These are phyloP conservation scores for Marasmius tenuissimus DNA, from an alignment of 1,284 basidiomycete genomes.

Conservation along the genomic window DNA sequence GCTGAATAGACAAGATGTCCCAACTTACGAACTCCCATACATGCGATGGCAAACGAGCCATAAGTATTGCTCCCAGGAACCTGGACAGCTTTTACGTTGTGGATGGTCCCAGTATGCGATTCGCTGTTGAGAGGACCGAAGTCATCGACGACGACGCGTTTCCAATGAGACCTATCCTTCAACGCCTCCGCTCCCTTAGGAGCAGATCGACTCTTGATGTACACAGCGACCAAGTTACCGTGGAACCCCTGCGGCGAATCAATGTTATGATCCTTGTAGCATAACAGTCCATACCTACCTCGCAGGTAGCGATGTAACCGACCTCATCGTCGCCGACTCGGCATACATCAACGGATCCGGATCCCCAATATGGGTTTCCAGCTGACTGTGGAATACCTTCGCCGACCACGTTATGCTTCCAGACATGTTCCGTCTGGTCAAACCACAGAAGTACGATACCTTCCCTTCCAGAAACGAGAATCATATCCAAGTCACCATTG, in stretches of 20 bases:
- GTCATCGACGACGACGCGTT: conserved; percentile 23
- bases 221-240: conserved; percentile 28
- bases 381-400: conserved; percentile 16
- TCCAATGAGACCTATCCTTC: conserved; percentile 20
- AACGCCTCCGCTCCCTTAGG: conserved; percentile 17
- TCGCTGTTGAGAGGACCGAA: conserved; percentile 24
- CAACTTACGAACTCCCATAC: conserved; percentile 16
- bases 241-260: conserved; percentile 24
- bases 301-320: conserved; percentile 28
- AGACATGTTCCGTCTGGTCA: conserved; percentile 6
- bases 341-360: conserved; percentile 24
- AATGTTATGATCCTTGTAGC: conserved; percentile 3
- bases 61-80: conserved; percentile 15
- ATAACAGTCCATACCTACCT: conserved; percentile 14
- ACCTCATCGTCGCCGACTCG: conserved; percentile 23
- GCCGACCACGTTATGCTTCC: conserved; percentile 21
- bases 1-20: too few species aligned
- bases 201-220: conserved; percentile 19
- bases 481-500: conserved; percentile 21
- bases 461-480: conserved; percentile 27
- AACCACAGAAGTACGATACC: conserved; percentile 26
- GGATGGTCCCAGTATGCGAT: conserved; percentile 27
- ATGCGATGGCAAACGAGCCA: conserved; percentile 25
- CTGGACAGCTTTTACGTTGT: conserved; percentile 19
- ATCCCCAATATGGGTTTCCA: conserved; percentile 24